Evolutionary conservation across 352 stramenopile species (phyloP), one percentile per base, ranked within the genome.

Genomic region (Pythium biforme): DNA sequence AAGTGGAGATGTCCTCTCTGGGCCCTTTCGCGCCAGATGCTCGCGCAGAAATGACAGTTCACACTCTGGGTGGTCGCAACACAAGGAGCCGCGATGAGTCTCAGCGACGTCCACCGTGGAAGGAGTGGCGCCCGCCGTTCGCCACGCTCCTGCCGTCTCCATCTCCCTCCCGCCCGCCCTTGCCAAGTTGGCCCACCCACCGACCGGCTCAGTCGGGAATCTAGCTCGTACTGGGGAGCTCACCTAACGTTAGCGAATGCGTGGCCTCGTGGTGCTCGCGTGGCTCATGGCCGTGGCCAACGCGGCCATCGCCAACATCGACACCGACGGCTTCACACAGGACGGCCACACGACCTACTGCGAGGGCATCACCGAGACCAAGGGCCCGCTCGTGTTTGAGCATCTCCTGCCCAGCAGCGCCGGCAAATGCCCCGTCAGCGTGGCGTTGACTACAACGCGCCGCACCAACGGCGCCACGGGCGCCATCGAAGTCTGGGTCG

Each of bases 301-400:
- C 19, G 19, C n/a, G 1, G 43, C n/a, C 33, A 52, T 37, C 1
- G 48, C 53, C 11, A 51, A 68, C 40, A 62, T 68, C 19, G 61
- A 68, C 17, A 37, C 33, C 1, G 58, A 37, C 40, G 61, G 61
- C 27, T 68, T 62, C 47, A 22, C n/a, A 11, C 52, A 62, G 61
- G 61, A 68, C 47, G 61, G 61, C 15, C 15, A 34, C 2, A 88
- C 77, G 20, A 92, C 83, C 15, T 92, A 92, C 62, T 92, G 83
- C 65, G 75, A 89, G 64, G 83, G 80, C 61, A 63, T 85, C 17
- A 70, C 57, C 20, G 33, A 48, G 20, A 61, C 63, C 8, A 23
- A 55, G 17, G 76, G 67, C 11, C 72, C 68, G 27, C 72, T 88
- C 19, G 71, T 49, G 11, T 85, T 90, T 59, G 64, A 76, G 57